phyloP scores from a whole-genome alignment of 352 stramenopile genomes.

The Globisporangium megalacanthum region DNA sequence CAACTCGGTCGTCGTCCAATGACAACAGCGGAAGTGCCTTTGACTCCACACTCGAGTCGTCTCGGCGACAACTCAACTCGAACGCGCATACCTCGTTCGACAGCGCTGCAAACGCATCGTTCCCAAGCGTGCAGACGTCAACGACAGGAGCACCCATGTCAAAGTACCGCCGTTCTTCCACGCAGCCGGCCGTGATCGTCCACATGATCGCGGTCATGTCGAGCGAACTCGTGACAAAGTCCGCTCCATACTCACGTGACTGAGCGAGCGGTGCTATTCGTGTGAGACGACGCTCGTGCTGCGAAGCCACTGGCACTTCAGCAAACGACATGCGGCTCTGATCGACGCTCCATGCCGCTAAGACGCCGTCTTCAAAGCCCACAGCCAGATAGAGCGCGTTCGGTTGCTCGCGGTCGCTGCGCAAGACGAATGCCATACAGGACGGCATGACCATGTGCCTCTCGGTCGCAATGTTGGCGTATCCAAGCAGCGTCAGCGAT shows the following conservation, averaged over 20 bases:
- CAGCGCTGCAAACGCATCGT: constrained; percentile 24
- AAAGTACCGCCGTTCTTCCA: constrained; percentile 58
- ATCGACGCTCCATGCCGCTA: constrained; percentile 34
- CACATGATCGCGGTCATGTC: constrained; percentile 69
- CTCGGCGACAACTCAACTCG: constrained; percentile 4
- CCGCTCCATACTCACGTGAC: not conserved
- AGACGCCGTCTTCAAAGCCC: constrained; percentile 50
- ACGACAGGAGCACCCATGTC: constrained; percentile 48
- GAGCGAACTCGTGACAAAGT: constrained; percentile 46
- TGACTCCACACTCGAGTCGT: too few species aligned
- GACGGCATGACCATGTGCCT: constrained; percentile 25
- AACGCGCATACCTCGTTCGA: constrained; percentile 33
- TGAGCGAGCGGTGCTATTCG: constrained; percentile 17
- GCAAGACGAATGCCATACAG: constrained; percentile 26
- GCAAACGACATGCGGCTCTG: constrained; percentile 13
- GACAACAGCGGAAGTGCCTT: too few species aligned
- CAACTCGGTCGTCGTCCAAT: too few species aligned
- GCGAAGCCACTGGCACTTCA: constrained; percentile 21
- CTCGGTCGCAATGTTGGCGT: constrained; percentile 34
- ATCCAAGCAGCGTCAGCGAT: constrained; percentile 25
- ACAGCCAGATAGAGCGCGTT: constrained; percentile 17
- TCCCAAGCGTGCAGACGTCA: constrained; percentile 29
- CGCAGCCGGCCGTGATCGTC: constrained; percentile 19
- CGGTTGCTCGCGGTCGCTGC: not conserved
- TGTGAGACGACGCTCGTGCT: constrained; percentile 41